Evolutionary conservation across 805 yeast species (phyloP).

Genomic region (Yarrowia osloensis): DNA sequence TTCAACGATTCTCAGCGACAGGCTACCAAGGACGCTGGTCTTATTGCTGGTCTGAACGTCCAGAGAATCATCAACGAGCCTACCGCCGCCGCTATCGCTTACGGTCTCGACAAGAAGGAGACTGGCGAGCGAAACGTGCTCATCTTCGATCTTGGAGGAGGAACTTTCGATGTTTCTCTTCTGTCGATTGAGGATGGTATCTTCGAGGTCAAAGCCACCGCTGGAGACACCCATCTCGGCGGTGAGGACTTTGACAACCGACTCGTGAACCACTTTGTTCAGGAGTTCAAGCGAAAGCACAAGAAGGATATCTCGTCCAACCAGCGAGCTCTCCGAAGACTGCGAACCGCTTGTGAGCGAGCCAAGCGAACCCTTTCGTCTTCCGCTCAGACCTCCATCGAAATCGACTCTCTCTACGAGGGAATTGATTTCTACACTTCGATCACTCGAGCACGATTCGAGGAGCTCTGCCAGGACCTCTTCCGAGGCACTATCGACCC

Average conservation of each 20-base stretch:
- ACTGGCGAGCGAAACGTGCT: conserved; percentile 1
- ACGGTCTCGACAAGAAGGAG: conserved; percentile 6
- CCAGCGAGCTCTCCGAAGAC: conserved; percentile 14
- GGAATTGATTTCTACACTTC: conserved; percentile 3
- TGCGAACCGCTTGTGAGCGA: conserved; percentile 11
- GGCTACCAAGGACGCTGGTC: conserved; percentile 3
- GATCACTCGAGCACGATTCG: conserved; percentile 10
- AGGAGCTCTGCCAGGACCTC: conserved; percentile 9
- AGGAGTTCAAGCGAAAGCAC: conserved; percentile 14
- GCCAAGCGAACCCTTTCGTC: conserved; percentile 5
- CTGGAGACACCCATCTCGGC: conserved; percentile 3
- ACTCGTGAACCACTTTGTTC: conserved; percentile 15
- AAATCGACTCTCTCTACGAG: conserved; percentile 2
- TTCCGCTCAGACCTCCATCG: conserved; percentile 1
- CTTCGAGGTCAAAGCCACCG: conserved; percentile 3
- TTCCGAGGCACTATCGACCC: conserved; percentile 1
- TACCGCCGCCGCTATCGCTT: not conserved
- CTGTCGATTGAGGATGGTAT: not conserved
- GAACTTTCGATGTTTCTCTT: conserved; percentile 2
- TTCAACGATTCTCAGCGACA: conserved; percentile 9
- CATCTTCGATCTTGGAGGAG: conserved; percentile 8
- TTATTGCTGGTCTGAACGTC: not conserved
- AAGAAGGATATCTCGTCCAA: conserved; percentile 8
- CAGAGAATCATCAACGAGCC: conserved; percentile 5
- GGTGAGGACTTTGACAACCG: conserved; percentile 10